Evolutionary conservation across 1,139 yeast species (phyloP).

Genomic region (Suhomyces anneliseae): DNA sequence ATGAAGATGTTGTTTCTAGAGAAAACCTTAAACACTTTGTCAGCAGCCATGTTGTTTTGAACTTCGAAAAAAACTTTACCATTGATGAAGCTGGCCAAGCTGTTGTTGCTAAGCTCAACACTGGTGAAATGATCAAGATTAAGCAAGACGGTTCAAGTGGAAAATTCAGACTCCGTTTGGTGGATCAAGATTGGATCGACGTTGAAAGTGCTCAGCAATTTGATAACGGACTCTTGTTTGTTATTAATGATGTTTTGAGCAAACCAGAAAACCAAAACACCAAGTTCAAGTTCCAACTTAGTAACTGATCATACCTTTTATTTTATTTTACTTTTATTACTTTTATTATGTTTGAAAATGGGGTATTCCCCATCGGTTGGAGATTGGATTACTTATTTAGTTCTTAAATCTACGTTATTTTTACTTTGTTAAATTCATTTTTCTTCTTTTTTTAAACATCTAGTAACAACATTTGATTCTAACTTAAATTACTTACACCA

Average conservation of each 20-base stretch:
- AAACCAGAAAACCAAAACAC: constrained; percentile 6
- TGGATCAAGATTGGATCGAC: constrained; percentile 24
- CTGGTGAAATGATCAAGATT: constrained; percentile 45
- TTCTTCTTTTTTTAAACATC: background rate
- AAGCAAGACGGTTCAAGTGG: constrained; percentile 29
- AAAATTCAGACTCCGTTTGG: constrained; percentile 34
- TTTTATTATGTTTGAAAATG: background rate
- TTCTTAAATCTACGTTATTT: background rate
- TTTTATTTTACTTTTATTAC: background rate
- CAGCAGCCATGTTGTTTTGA: constrained; percentile 49
- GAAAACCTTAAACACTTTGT: constrained; percentile 53
- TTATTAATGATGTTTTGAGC: constrained; percentile 16
- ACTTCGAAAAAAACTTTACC: constrained; percentile 22
- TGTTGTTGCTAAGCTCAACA: constrained; percentile 33
- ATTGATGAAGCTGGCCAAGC: constrained; percentile 18
- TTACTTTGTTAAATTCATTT: too few species aligned
- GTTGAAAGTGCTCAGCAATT: constrained; percentile 47
- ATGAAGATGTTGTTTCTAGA: constrained; percentile 37
- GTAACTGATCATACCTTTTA: too few species aligned
- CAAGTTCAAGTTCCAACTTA: too few species aligned
- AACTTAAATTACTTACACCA: constrained; percentile 46
- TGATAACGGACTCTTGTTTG: constrained; percentile 56
- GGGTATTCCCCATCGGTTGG: too few species aligned
- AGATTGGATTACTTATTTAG: constrained; percentile 3
- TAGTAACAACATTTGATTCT: constrained; percentile 5